Evolutionary conservation across 1,284 basidiomycete species (phyloP), one percentile per base, ranked within the genome.

Genomic region (Grifola frondosa): DNA sequence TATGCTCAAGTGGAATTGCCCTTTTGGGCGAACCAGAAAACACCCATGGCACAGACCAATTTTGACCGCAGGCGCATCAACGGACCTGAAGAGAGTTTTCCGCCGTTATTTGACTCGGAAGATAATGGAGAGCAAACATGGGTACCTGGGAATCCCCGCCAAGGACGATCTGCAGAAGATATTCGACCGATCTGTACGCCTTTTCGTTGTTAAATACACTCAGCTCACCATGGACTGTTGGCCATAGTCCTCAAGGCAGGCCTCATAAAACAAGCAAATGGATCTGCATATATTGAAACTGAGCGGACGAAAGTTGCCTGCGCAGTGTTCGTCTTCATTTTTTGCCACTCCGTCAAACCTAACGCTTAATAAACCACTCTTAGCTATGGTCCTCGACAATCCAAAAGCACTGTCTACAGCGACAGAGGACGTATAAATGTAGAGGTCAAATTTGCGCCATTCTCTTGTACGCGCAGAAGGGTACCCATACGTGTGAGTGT

Each of bases 391-490:
- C 97, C 96, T 8, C 81, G 94, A 43, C 95, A 94, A 59, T 81
- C 88, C 20, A 91, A 88, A 73, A 81, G 76, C 50, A 70, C 78
- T 38, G 65, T 80, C 2, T 98, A 93, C 64, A 90, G 78, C 49
- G 89, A 96, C 52, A 85, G 83, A 50, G 96, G 95, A 1, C 81
- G 81, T 46, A 68, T 99, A 44, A 97, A 94, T 50, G 90, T 99
- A 3, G 94, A 98, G 65, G 89, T 97, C 48, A 97, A 98, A 66
- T 97, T 96, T 61, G 81, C 96, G 1, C 96, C 97, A 0, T 99
- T 97, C 64, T 90, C 95, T 5, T 90, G 84, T 53, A 67, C 73
- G 21, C 73, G 75, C 21, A 74, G 96, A 49, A 76, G 86, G 58
- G 84, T 86, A 13, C 95, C 96, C 0, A 80, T 97, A 55, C 84